phyloP scores from a whole-genome alignment of 495 filamentous ascomycete genomes.

The Tuber aestivum region DNA sequence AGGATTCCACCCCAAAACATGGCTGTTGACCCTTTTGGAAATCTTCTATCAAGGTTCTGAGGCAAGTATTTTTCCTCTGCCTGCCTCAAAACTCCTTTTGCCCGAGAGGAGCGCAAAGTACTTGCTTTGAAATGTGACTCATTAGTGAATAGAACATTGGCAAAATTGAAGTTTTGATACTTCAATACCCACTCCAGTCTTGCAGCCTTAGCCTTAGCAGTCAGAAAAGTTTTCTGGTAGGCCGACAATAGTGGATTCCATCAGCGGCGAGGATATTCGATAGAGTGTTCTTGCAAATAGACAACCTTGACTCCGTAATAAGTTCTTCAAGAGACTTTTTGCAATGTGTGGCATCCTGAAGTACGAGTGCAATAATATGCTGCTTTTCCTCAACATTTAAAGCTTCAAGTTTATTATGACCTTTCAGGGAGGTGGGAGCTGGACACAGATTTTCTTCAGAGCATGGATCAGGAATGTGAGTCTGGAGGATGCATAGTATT shows the following conservation, averaged over 20 bases:
- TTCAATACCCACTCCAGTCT: background rate
- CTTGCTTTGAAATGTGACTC: slow-evolving; percentile 9
- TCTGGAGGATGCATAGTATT: background rate
- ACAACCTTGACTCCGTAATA: background rate
- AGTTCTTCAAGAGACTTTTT: slow-evolving; percentile 3
- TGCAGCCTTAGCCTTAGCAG: background rate
- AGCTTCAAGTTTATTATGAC: background rate
- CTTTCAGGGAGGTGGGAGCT: background rate
- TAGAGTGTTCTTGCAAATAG: slow-evolving; percentile 7
- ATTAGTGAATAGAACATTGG: background rate
- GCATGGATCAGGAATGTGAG: background rate
- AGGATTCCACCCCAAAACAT: slow-evolving; percentile 12
- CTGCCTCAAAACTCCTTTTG: background rate
- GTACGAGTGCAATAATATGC: background rate
- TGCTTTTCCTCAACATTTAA: background rate
- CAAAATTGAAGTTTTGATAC: slow-evolving; percentile 3
- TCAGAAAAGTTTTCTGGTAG: slow-evolving; percentile 2
- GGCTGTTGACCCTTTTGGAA: background rate
- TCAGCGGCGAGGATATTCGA: slow-evolving; percentile 1
- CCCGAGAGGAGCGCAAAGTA: background rate
- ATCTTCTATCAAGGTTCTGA: slow-evolving; percentile 3
- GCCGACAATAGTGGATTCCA: background rate
- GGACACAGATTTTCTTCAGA: background rate
- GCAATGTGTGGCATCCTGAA: slow-evolving; percentile 6
- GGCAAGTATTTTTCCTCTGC: background rate